A percentile compares a stretch with the other conserved stretches of the same genome.
Evolutionary conservation across 2,329 filamentous ascomycete species (phyloP).

Genomic region (Paecilomyces fulvus): DNA sequence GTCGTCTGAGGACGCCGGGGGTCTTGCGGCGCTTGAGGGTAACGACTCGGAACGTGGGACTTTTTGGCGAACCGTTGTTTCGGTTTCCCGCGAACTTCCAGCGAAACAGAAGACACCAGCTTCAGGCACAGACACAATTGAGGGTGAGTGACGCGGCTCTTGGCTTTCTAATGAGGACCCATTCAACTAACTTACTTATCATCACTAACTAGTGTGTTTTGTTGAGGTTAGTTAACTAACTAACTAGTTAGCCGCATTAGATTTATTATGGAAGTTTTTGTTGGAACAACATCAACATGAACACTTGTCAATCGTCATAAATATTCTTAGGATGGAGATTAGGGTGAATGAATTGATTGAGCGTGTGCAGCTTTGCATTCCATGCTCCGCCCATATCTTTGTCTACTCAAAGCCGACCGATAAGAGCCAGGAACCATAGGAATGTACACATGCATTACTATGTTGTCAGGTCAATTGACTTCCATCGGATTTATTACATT

Average conservation of each 20-base stretch:
- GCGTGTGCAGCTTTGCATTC: no score
- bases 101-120: not conserved
- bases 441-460: no score
- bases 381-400: no score
- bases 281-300: not conserved
- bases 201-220: not conserved
- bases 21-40: not conserved
- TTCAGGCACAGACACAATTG: not conserved
- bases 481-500: no score
- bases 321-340: not conserved
- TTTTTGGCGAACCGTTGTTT: not conserved
- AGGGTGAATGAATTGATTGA: not conserved
- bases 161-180: not conserved
- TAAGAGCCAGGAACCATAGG: no score
- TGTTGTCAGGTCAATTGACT: no score
- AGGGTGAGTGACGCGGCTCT: not conserved
- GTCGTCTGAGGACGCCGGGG: not conserved
- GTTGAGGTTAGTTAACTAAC: not conserved
- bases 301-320: not conserved
- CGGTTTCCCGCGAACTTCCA: not conserved
- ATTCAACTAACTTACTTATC: not conserved
- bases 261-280: not conserved
- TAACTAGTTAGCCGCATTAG: not conserved
- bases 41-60: not conserved
- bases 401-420: no score